These are phyloP conservation scores for Exophiala calicioides DNA, from an alignment of 2,329 filamentous ascomycete species.

Conservation along the genomic window DNA sequence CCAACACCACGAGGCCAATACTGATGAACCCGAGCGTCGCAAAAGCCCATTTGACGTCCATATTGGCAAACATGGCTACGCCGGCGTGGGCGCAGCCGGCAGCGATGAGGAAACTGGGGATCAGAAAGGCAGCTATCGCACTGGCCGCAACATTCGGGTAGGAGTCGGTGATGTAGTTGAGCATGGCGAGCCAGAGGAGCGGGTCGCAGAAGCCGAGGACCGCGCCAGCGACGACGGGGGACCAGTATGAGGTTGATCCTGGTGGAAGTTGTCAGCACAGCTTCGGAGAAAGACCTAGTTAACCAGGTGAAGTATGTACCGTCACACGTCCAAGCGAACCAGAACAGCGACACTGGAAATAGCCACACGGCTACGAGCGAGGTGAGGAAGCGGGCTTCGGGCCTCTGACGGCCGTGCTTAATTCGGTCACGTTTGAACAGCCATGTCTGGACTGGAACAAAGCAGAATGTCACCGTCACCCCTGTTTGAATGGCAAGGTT, in stretches of 20 bases:
- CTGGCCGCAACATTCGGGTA: conserved; percentile 46
- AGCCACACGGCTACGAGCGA: conserved; percentile 47
- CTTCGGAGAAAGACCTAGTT: background rate
- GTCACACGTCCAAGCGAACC: conserved; percentile 47
- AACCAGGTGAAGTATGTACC: conserved; percentile 30
- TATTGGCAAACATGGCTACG: conserved; percentile 42
- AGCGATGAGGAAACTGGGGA: conserved; percentile 46
- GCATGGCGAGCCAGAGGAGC: conserved; percentile 47
- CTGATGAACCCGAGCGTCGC: conserved; percentile 45
- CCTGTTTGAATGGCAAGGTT: conserved; percentile 16
- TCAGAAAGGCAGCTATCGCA: conserved; percentile 47
- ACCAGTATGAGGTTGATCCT: conserved; percentile 41
- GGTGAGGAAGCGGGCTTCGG: conserved; percentile 46
- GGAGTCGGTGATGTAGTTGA: conserved; percentile 47
- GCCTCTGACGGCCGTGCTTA: conserved; percentile 37
- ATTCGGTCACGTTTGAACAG: conserved; percentile 43
- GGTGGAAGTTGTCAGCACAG: conserved; percentile 1
- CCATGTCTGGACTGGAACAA: conserved; percentile 47
- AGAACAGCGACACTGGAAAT: conserved; percentile 45
- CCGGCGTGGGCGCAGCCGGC: conserved; percentile 45
- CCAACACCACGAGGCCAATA: conserved; percentile 42
- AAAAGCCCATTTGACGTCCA: conserved; percentile 46
- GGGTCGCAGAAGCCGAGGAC: conserved; percentile 46
- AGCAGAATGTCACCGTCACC: conserved; percentile 44
- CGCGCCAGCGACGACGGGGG: conserved; percentile 43